Conservation (phyloP, 2,329 filamentous ascomycete genomes). For the Aspergillus tanneri region DNA sequence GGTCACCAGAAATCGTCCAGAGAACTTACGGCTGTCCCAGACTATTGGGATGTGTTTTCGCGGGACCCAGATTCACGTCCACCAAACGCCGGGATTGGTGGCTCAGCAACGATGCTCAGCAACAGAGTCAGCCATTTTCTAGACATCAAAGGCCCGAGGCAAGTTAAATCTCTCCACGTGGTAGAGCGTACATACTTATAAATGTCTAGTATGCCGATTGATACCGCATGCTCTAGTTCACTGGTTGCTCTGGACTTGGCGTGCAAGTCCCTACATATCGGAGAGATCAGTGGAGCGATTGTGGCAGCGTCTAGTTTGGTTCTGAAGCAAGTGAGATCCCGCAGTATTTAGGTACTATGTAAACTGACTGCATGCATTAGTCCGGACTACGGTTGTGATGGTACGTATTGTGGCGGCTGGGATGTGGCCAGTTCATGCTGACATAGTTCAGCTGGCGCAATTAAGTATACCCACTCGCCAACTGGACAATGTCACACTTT, state of each 20-base stretch:
- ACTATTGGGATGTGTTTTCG: conserved; percentile 5
- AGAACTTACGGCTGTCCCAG: neutral
- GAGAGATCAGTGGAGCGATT: conserved; percentile 23
- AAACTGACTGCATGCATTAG: conserved; percentile 23
- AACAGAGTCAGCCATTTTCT: conserved; percentile 8
- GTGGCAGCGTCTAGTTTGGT: conserved; percentile 33
- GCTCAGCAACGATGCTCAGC: conserved; percentile 3
- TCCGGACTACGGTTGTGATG: conserved; percentile 27
- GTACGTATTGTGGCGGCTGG: neutral
- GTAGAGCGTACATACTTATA: neutral
- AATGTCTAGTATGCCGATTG: conserved; percentile 22
- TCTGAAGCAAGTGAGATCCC: neutral
- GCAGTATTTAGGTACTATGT: too few species aligned
- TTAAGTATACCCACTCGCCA: conserved; percentile 34
- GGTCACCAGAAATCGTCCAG: neutral
- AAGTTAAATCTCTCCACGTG: neutral
- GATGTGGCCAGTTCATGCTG: neutral
- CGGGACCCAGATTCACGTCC: conserved; percentile 4
- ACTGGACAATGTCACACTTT: conserved; percentile 28
- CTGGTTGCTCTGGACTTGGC: conserved; percentile 33
- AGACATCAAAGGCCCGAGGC: conserved; percentile 5
- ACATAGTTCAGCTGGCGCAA: neutral
- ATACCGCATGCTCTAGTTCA: conserved; percentile 39
- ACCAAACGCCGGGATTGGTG: conserved; percentile 1
- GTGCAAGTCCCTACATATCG: conserved; percentile 19